phyloP scores from a whole-genome alignment of 305 asterid genomes.

The Solanum aculeatissimum region DNA sequence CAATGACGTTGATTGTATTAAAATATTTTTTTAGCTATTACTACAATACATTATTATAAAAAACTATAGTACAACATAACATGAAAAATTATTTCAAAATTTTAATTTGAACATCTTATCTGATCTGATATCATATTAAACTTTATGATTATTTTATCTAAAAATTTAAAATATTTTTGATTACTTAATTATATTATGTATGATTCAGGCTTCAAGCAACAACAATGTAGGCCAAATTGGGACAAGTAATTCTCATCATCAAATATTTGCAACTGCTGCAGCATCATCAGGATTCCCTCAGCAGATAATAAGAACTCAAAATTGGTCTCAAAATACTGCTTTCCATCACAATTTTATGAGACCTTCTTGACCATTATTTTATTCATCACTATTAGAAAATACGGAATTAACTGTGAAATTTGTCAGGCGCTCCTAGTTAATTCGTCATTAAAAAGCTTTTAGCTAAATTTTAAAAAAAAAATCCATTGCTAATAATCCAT shows the following conservation, averaged over 20 bases:
- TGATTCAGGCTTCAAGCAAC: slow-evolving; percentile 26
- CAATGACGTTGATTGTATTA: not conserved
- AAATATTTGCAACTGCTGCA: slow-evolving; percentile 75
- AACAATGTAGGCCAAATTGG: slow-evolving; percentile 16
- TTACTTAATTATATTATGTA: not conserved
- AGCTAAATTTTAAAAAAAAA: no score
- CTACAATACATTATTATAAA: not conserved
- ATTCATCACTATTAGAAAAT: no score
- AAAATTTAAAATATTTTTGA: not conserved
- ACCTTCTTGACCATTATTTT: slow-evolving; percentile 27
- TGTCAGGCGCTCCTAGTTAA: no score
- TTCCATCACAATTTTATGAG: slow-evolving; percentile 42
- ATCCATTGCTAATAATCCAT: no score
- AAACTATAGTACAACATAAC: not conserved
- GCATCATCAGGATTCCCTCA: slow-evolving; percentile 87
- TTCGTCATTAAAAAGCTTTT: no score
- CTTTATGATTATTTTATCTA: not conserved
- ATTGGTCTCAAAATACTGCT: slow-evolving; percentile 63
- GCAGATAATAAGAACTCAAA: slow-evolving; percentile 38
- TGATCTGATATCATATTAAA: not conserved
- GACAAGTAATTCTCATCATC: slow-evolving; percentile 12
- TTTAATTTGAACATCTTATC: not conserved
- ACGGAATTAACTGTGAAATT: no score
- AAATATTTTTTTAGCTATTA: not conserved
- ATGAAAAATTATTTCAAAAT: not conserved